Percentiles rank a stretch among this genome's conserved stretches.
Evolutionary conservation across 2,329 filamentous ascomycete species (phyloP).

Genomic region (Capronia americana): DNA sequence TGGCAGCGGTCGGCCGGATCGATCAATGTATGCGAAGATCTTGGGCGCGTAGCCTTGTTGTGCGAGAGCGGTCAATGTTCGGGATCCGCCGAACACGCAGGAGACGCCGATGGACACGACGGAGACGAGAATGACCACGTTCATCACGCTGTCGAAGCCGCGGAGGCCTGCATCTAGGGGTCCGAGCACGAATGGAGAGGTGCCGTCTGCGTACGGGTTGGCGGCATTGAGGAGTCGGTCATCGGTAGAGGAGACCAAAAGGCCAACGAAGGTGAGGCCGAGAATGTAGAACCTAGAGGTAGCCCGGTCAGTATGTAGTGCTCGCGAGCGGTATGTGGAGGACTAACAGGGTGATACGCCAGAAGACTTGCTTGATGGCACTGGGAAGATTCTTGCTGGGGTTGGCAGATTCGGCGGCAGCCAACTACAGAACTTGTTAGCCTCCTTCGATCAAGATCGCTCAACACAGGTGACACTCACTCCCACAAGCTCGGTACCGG

Average conservation of each 20-base stretch:
- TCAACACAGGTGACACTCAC: background rate
- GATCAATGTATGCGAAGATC: conserved; percentile 54
- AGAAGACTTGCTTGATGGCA: conserved; percentile 59
- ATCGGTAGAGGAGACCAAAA: conserved; percentile 52
- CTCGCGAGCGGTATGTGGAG: background rate
- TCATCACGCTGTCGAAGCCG: conserved; percentile 70
- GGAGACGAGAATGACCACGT: conserved; percentile 68
- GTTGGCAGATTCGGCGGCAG: conserved; percentile 59
- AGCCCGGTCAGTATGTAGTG: background rate
- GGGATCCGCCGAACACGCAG: conserved; percentile 62
- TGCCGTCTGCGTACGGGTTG: conserved; percentile 49
- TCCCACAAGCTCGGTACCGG: conserved; percentile 61
- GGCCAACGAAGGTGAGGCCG: conserved; percentile 53
- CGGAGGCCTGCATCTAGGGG: conserved; percentile 65
- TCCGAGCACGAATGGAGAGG: conserved; percentile 71
- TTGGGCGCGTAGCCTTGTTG: conserved; percentile 53
- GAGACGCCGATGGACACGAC: conserved; percentile 66
- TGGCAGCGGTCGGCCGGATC: conserved; percentile 51
- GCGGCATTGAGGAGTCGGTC: conserved; percentile 48
- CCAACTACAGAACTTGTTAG: conserved; percentile 43
- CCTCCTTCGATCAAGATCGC: background rate
- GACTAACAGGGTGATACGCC: conserved; percentile 52
- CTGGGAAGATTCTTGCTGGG: conserved; percentile 57
- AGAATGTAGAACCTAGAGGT: conserved; percentile 53
- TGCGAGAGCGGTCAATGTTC: conserved; percentile 62